These are phyloP conservation scores for Nothopassalora personata DNA, from an alignment of 2,329 filamentous ascomycete species.

Conservation along the genomic window DNA sequence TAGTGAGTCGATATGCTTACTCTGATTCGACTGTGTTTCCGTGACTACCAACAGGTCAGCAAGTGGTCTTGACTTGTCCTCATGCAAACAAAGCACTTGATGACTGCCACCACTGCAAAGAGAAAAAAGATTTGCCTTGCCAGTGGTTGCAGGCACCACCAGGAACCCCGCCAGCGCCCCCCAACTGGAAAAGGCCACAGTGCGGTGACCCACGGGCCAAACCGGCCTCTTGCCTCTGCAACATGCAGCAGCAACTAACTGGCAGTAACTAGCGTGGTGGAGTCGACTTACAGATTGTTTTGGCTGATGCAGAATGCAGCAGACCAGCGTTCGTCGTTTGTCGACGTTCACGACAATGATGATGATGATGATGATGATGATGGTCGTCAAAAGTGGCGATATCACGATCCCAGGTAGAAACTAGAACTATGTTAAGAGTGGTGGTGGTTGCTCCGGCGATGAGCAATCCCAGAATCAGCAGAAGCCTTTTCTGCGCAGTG, in stretches of 20 bases:
- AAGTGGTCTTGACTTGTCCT: background rate
- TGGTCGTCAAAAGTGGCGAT: background rate
- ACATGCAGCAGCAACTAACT: background rate
- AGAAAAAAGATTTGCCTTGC: background rate
- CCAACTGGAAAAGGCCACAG: background rate
- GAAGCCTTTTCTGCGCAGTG: background rate
- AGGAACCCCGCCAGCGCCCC: background rate
- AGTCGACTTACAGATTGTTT: background rate
- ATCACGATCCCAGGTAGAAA: background rate
- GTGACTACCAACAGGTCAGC: background rate
- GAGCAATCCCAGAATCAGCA: background rate
- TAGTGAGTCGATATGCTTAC: conserved; percentile 1
- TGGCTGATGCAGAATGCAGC: background rate
- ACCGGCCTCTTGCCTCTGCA: background rate
- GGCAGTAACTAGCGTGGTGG: background rate
- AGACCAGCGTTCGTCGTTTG: background rate
- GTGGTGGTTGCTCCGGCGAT: background rate
- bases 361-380: too few species aligned
- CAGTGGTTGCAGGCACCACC: background rate
- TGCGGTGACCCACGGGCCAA: background rate
- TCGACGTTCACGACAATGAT: background rate
- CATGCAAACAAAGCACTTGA: background rate
- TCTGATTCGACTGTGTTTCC: background rate
- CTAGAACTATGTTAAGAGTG: too few species aligned
- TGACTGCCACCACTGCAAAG: background rate